Evolutionary conservation across 2,329 filamentous ascomycete species (phyloP).

Genomic region (Pyrenochaeta sp.): DNA sequence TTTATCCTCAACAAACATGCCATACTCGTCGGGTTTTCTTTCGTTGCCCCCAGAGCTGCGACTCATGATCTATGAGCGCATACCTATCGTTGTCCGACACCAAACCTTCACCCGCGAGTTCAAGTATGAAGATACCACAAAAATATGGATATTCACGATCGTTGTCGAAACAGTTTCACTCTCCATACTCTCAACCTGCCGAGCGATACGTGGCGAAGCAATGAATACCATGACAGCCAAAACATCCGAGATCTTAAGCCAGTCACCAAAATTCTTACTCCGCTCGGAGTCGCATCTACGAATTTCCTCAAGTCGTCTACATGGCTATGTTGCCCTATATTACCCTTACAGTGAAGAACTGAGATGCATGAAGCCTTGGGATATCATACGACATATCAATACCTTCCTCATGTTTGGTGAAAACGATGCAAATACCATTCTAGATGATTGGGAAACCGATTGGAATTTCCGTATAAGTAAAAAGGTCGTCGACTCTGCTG

Average conservation of each 20-base stretch:
- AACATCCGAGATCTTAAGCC: background rate
- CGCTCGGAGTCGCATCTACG: background rate
- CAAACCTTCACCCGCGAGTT: background rate
- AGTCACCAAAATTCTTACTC: background rate
- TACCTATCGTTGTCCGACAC: background rate
- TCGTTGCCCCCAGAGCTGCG: background rate
- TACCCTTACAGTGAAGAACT: background rate
- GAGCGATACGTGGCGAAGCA: background rate
- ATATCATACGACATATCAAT: background rate
- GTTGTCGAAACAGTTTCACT: background rate
- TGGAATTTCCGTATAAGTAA: no score
- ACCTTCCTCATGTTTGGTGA: background rate
- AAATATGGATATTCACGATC: background rate
- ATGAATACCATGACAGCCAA: background rate
- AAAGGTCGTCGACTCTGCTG: background rate
- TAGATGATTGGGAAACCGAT: no score
- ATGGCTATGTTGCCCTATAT: no score
- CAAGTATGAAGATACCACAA: background rate
- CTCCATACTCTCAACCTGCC: background rate
- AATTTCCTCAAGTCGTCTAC: no score
- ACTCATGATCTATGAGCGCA: slow-evolving; percentile 2
- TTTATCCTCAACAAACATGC: background rate
- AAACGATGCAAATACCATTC: no score
- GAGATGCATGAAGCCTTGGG: background rate
- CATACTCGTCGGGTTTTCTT: background rate